Evolutionary conservation across 148 eudicot species (phyloP).

Genomic region (Pharnaceum exiguum): DNA sequence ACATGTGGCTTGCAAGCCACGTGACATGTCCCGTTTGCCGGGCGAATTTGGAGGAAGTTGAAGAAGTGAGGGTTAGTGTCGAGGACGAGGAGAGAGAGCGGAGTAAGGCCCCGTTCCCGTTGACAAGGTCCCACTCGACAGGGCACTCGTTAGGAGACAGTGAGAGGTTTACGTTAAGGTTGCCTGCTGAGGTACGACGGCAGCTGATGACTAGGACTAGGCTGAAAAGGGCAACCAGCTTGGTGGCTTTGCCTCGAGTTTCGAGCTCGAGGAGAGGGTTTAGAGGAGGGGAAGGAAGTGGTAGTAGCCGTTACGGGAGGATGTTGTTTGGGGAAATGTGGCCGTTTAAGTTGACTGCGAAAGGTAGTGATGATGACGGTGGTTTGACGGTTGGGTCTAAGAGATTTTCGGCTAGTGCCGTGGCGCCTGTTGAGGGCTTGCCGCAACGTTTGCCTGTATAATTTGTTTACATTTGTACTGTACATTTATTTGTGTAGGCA

Average conservation of each 20-base stretch:
- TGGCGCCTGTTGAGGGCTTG: constrained; percentile 11
- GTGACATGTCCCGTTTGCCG: constrained; percentile 42
- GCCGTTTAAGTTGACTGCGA: constrained; percentile 2
- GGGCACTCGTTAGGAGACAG: constrained; percentile 40
- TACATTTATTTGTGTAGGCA: not conserved
- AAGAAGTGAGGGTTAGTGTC: constrained; percentile 10
- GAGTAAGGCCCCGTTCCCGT: not conserved
- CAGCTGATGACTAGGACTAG: constrained; percentile 16
- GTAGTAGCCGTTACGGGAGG: constrained; percentile 21
- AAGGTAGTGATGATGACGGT: not conserved
- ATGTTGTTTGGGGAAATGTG: constrained; percentile 9
- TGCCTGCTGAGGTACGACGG: constrained; percentile 39
- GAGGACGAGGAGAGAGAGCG: not conserved
- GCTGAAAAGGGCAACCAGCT: constrained; percentile 33
- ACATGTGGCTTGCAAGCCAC: constrained; percentile 38
- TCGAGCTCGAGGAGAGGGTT: constrained; percentile 25
- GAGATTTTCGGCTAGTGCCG: not conserved
- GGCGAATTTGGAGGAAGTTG: not conserved
- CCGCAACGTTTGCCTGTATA: constrained; percentile 14
- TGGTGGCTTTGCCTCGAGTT: constrained; percentile 21
- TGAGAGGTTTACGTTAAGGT: constrained; percentile 38
- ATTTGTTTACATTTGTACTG: not conserved
- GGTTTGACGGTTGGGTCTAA: not conserved
- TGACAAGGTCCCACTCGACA: constrained; percentile 35
- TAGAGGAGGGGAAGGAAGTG: constrained; percentile 17